Evolutionary conservation across 2,329 filamentous ascomycete genomes (phyloP), one percentile per base, ranked within the genome.

Genomic region (Fusarium musae): DNA sequence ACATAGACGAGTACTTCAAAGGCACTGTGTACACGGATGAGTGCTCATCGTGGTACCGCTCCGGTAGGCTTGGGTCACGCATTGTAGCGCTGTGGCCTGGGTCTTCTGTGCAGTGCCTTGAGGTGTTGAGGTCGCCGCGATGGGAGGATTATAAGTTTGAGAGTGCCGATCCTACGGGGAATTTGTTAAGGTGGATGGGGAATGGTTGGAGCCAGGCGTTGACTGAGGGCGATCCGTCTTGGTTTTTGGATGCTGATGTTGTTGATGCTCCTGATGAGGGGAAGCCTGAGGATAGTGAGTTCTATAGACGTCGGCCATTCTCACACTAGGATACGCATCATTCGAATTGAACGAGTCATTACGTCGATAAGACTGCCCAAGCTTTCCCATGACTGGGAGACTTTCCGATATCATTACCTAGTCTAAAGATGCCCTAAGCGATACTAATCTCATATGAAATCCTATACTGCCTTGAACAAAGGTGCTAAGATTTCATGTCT

Each of bases 391-490:
- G 9, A 23, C 40, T n/a, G 40, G n/a, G 6, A 10, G 21, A 42
- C 19, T 21, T 39, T 19, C 36, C 32, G 7, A n/a, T 15, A 15
- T 23, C 21, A 43, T 17, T 7, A 17, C 11, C 15, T 17, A 23
- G n/a, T 23, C 4, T 17, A 11, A 43, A 23, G n/a, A 17, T 11
- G 2, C 9, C 3, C 9, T 43, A 23, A 23, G 3, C 2, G 7
- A 23, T 17, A 23, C 15, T 17, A 7, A 36, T 9, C 8, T 17
- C 9, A 2, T 16, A 16, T 15, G n/a, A 42, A 3, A 0, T 15
- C 9, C n/a, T 10, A 5, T n/a, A 7, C 11, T 17, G 6, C 6
- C 6, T 43, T 4, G 15, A 0, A 16, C 5, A 17, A 17, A 11
- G 15, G 6, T 43, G 1, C 40, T 11, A 2, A 11, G 7, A 9